Base-by-base conservation (phyloP, 495 filamentous ascomycete genomes). In the Xylaria acuta region DNA sequence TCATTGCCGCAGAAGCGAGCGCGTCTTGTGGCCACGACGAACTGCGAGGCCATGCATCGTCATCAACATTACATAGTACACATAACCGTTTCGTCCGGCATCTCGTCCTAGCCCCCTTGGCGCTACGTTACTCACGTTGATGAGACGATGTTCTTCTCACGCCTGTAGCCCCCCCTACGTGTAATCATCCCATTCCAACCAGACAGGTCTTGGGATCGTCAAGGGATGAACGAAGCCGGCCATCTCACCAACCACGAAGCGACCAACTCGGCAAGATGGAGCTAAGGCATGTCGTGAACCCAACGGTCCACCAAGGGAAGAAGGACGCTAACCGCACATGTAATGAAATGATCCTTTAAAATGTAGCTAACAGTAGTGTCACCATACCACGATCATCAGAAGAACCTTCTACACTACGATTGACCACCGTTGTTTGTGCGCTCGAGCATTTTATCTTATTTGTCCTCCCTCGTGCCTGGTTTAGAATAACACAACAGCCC, bases 11-110 rank as follows among this genome's bases (percentile, higher is more conserved):
- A 71, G 40, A 2, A 41, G 30, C 6, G n/a, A 20, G 58, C 68
- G 32, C 20, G 38, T 71, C 69, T 43, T 71, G 69, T 70, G 45
- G 38, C 34, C 69, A 51, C 32, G 43, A 41, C 43, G 14, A 40
- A 22, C 59, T 71, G 69, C 59, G 69, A 64, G 34, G 69, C 34
- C 43, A 51, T 71, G 69, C 69, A 64, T 71, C 47, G 30, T 64
- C 60, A 63, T 45, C 59, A 18, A 45, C 45, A 38, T 60, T 60
- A 22, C n/a, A n/a, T n/a, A n/a, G n/a, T n/a, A n/a, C 58, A 60
- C 60, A 56, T 32, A 56, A 49, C 47, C 11, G 47, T 64, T 58
- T 22, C 34, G 36, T 60, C 64, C 53, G 41, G 49, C 34, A 14
- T 54, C 47, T 71, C 27, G 59, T 47, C 69, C 59, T 64, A 54